These are phyloP conservation scores for Phytophthora pisi DNA, from an alignment of 352 stramenopile species.

Conservation along the genomic window DNA sequence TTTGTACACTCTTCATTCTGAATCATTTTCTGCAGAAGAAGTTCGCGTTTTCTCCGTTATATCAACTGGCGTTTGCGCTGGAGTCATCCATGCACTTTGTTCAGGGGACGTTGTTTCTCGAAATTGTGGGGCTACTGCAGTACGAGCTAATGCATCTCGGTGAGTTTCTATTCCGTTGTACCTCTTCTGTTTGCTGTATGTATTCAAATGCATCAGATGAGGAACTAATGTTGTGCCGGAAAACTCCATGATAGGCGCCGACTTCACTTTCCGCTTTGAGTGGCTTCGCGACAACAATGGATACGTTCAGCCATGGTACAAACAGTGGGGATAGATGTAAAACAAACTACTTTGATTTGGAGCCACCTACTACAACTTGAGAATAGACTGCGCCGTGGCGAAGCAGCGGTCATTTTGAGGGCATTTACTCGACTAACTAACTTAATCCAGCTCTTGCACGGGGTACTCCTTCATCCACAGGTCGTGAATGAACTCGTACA, in stretches of 20 bases:
- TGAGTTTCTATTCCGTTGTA: neutral
- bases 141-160: constrained; percentile 2
- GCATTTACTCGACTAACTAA: neutral
- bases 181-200: neutral
- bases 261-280: neutral
- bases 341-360: constrained; percentile 32
- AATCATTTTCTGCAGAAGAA: constrained; percentile 29
- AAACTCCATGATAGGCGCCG: neutral
- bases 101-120: neutral
- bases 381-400: constrained; percentile 15
- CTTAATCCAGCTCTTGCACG: constrained; percentile 81
- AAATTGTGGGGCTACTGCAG: neutral
- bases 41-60: constrained; percentile 30
- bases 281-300: neutral
- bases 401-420: constrained; percentile 5
- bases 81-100: constrained; percentile 22
- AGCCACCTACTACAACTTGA: constrained; percentile 32
- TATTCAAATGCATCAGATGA: no score
- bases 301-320: neutral
- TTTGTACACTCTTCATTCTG: constrained; percentile 31
- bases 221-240: neutral
- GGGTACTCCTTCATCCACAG: constrained; percentile 95
- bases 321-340: neutral
- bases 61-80: constrained; percentile 42
- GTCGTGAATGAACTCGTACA: constrained; percentile 96